Evolutionary conservation across 2,329 filamentous ascomycete species (phyloP).

Genomic region (Nakataea oryzae): DNA sequence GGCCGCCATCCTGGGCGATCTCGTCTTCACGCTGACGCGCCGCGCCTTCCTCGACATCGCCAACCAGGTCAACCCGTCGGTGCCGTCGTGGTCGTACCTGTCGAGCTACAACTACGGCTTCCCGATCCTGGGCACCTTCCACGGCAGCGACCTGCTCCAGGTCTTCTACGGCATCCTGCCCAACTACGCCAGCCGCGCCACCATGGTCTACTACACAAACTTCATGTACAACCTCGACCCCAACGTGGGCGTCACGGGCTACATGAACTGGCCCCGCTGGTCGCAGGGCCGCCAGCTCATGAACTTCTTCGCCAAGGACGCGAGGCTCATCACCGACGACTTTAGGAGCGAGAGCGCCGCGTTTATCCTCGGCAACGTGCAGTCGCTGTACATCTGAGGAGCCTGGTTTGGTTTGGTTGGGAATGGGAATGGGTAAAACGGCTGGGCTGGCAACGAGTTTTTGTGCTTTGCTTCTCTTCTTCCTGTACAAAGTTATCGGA

Average conservation of each 20-base stretch:
- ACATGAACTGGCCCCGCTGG: slow-evolving; percentile 31
- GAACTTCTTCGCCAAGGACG: slow-evolving; percentile 25
- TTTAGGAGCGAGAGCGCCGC: slow-evolving; percentile 15
- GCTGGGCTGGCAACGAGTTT: too few relatives aligned
- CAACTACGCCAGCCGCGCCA: slow-evolving; percentile 49
- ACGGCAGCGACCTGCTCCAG: slow-evolving; percentile 58
- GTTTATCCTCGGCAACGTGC: slow-evolving; percentile 13
- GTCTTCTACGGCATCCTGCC: slow-evolving; percentile 56
- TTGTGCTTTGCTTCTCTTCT: neutral
- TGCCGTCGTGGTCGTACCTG: slow-evolving; percentile 67
- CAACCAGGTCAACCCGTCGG: slow-evolving; percentile 34
- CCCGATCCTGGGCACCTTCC: slow-evolving; percentile 66
- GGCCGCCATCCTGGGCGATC: slow-evolving; percentile 64
- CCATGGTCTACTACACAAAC: slow-evolving; percentile 60
- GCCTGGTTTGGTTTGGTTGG: neutral
- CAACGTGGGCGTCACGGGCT: slow-evolving; percentile 39
- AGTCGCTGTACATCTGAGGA: slow-evolving; percentile 3
- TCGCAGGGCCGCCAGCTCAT: slow-evolving; percentile 34
- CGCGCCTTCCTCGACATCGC: slow-evolving; percentile 48
- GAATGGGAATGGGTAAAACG: neutral
- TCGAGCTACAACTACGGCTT: slow-evolving; percentile 61
- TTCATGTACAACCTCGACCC: slow-evolving; percentile 65
- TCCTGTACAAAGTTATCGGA: neutral
- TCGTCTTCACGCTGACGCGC: slow-evolving; percentile 63
- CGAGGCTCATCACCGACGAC: slow-evolving; percentile 14